Percentiles rank a stretch among this genome's conserved stretches.
phyloP scores from a whole-genome alignment of 345 rosid species.

The Aquilaria malaccensis region DNA sequence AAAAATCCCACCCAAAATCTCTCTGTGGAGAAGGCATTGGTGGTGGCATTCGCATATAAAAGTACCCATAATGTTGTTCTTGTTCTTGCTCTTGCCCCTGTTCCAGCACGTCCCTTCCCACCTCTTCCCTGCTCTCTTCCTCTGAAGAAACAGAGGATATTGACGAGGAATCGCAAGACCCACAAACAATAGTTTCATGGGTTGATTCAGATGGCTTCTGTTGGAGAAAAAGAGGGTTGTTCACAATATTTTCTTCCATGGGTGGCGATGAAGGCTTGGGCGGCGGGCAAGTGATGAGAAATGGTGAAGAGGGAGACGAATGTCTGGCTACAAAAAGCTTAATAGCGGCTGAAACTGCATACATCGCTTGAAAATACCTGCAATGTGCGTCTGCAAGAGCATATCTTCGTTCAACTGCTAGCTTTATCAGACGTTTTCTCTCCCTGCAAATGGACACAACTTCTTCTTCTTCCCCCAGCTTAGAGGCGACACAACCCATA shows the following conservation, averaged over 20 bases:
- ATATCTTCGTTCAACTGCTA: slow-evolving; percentile 53
- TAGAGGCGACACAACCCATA: slow-evolving; percentile 76
- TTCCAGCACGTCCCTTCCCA: slow-evolving; percentile 16
- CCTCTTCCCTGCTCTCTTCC: slow-evolving; percentile 25
- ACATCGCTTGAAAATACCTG: slow-evolving; percentile 57
- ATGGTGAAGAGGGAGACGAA: slow-evolving; percentile 59
- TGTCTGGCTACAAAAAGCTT: slow-evolving; percentile 72
- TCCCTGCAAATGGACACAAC: slow-evolving; percentile 67
- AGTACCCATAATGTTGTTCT: slow-evolving; percentile 25
- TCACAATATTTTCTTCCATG: slow-evolving; percentile 22
- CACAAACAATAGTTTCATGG: slow-evolving; percentile 39
- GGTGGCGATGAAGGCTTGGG: slow-evolving; percentile 24
- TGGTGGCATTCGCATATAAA: slow-evolving; percentile 56
- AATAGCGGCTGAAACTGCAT: slow-evolving; percentile 61
- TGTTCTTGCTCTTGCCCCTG: slow-evolving; percentile 20
- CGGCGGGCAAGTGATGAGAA: slow-evolving; percentile 51
- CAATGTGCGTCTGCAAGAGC: slow-evolving; percentile 62
- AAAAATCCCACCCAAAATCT: slow-evolving; percentile 78
- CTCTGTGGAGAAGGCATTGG: slow-evolving; percentile 35
- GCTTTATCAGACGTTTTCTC: slow-evolving; percentile 50
- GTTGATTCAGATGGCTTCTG: slow-evolving; percentile 39
- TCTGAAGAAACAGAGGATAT: slow-evolving; percentile 22
- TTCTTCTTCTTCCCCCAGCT: slow-evolving; percentile 53
- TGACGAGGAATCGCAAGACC: slow-evolving; percentile 25
- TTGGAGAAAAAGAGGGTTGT: slow-evolving; percentile 51